Conservation (phyloP, 2,329 filamentous ascomycete species). For the Dichotomopilus funicola region DNA sequence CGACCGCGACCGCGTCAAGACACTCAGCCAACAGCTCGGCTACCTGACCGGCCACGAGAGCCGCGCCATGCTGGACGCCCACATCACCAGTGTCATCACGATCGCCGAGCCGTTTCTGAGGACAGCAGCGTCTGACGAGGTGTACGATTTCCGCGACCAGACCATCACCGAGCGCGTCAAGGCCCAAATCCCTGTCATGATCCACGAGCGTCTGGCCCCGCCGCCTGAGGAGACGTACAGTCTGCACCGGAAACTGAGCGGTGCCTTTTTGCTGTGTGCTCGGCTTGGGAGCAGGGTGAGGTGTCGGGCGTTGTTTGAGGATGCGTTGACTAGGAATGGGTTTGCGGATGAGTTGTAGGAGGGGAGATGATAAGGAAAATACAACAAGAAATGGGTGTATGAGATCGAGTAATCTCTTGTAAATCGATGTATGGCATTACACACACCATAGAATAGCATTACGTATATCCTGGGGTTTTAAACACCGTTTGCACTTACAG, state of each 20-base stretch:
- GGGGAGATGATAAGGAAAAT: no score
- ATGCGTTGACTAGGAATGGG: conserved; percentile 40
- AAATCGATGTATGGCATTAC: background rate
- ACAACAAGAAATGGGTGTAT: background rate
- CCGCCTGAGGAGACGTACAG: conserved; percentile 98
- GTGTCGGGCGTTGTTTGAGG: conserved; percentile 73
- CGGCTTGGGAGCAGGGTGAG: conserved; percentile 73
- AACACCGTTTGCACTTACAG: no score
- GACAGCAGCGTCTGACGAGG: conserved; percentile 55
- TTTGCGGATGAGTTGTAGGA: conserved; percentile 4
- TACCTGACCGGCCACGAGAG: conserved; percentile 92
- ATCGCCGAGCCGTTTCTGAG: conserved; percentile 84
- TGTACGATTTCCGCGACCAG: conserved; percentile 91
- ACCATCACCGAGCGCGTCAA: conserved; percentile 94
- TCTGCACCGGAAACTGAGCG: conserved; percentile 88
- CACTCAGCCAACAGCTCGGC: conserved; percentile 68
- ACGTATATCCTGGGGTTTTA: no score
- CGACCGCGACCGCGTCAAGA: conserved; percentile 57
- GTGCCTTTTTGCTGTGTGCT: conserved; percentile 89
- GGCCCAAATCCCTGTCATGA: conserved; percentile 83
- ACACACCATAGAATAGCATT: no score
- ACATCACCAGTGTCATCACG: conserved; percentile 80
- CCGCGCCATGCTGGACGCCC: conserved; percentile 78
- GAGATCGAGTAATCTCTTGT: conserved; percentile 4
- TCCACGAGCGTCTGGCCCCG: conserved; percentile 78